These are phyloP conservation scores for Sphagnum tenellum DNA, from an alignment of 225 moss, liverwort and hornwort species.

Conservation along the genomic window DNA sequence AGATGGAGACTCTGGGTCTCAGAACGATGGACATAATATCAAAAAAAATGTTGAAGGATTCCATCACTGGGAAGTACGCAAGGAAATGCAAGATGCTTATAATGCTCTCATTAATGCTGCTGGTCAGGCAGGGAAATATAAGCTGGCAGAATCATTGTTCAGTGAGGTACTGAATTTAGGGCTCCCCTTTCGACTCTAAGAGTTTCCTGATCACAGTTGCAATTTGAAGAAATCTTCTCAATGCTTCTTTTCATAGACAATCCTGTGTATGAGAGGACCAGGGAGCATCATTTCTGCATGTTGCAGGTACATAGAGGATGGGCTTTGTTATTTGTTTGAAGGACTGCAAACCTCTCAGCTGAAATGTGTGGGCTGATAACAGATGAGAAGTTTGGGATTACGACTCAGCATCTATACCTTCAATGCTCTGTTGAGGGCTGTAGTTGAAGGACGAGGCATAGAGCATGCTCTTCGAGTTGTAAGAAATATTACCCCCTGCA, in stretches of 20 bases:
- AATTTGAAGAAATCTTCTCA: neutral
- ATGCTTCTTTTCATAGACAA: too few species aligned
- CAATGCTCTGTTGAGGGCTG: constrained; percentile 87
- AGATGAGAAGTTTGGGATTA: constrained; percentile 90
- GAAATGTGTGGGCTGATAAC: constrained; percentile 8
- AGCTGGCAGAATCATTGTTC: constrained; percentile 80
- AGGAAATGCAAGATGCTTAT: constrained; percentile 81
- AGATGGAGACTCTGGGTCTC: constrained; percentile 2
- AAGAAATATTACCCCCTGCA: constrained; percentile 16
- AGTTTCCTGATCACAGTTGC: neutral
- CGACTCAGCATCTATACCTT: constrained; percentile 87
- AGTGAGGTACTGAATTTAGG: constrained; percentile 51
- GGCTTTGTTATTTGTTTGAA: neutral
- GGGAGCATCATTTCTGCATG: too few species aligned
- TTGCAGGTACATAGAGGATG: too few species aligned
- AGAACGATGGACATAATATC: neutral
- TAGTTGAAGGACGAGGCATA: constrained; percentile 84
- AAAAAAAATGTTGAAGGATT: constrained; percentile 14
- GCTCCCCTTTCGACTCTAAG: neutral
- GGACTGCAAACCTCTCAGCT: neutral
- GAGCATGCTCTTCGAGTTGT: constrained; percentile 82
- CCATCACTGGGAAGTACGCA: constrained; percentile 59
- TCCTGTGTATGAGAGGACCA: too few species aligned
- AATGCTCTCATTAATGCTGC: constrained; percentile 91
- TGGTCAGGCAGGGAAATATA: constrained; percentile 64